Evolutionary conservation across 1,284 basidiomycete genomes (phyloP).

Genomic region (Apiotrichum sp.): DNA sequence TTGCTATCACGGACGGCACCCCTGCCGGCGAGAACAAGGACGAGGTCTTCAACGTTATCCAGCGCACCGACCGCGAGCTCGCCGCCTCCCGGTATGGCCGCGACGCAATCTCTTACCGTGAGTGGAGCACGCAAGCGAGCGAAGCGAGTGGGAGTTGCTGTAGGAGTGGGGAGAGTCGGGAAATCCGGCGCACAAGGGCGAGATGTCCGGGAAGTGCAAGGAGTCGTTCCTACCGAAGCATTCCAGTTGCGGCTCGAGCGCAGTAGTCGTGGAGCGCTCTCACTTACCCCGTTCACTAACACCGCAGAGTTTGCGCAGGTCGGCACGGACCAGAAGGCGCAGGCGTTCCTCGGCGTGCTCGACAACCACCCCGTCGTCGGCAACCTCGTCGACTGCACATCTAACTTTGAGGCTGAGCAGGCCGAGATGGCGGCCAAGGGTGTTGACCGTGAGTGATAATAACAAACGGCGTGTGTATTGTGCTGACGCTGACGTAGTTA

Average conservation of each 20-base stretch:
- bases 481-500: background rate
- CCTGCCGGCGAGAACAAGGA: conserved; percentile 47
- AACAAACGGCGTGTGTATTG: background rate
- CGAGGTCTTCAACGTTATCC: conserved; percentile 46
- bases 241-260: no score
- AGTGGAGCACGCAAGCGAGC: conserved; percentile 8
- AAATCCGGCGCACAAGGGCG: no score
- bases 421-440: conserved; percentile 45
- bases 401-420: conserved; percentile 47
- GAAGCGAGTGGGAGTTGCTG: no score
- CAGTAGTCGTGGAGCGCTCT: no score
- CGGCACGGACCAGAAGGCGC: conserved; percentile 48
- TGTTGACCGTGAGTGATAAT: conserved; percentile 9
- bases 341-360: conserved; percentile 47
- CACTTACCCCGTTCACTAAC: no score
- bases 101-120: conserved; percentile 48
- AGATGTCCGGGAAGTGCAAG: no score
- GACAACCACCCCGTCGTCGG: conserved; percentile 49
- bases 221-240: no score
- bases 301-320: conserved; percentile 48
- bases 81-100: conserved; percentile 44
- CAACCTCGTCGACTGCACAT: conserved; percentile 45
- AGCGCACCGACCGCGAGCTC: conserved; percentile 41
- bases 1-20: conserved; percentile 47
- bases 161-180: no score